Evolutionary conservation across 169 alveolate genomes (phyloP), one percentile per base, ranked within the genome.

Genomic region (Babesia divergens): DNA sequence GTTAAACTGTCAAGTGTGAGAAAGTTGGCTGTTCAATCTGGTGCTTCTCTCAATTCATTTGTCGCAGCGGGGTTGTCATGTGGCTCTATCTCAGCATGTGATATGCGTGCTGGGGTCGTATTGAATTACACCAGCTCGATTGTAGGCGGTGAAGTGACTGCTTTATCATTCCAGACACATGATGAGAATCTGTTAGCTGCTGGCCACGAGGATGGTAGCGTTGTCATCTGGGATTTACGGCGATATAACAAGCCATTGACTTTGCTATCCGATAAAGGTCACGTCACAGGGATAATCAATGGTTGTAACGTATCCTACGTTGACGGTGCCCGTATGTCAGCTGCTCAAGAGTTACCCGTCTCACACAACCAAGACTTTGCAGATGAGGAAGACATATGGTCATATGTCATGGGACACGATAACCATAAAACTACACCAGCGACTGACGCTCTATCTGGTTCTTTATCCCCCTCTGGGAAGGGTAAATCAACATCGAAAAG

Each of bases 11-110:
- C 70, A 16, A n/a, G 54, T 8, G 85, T 76, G 8, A 50, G 31
- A 35, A 44, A 40, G 16, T 6, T 76, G 24, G 71, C 81, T 1
- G 65, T 65, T 11, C 20, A 20, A 9, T 11, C 18, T 6, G 18
- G 37, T 18, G 18, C 22, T 32, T 2, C 50, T 20, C 13, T 14
- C 14, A 47, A 22, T 32, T 71, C 79, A 13, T 16, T 35, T 28
- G 66, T 76, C 26, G 74, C 56, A 11, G 85, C 68, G 35, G 85
- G 85, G 7, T 66, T 76, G n/a, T 18, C 85, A 8, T 76, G 85
- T 28, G 85, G 85, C 14, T 49, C 85, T 14, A 76, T 76, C 11
- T 26, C 79, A 6, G 29, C 64, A 1, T 76, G 85, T 29, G 85
- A 76, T 38, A 44, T 65, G 65, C 69, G 85, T 3, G 20, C 66